Percentiles rank a stretch among this genome's conserved stretches.
phyloP scores from a whole-genome alignment of 805 yeast species.

The Yarrowia osloensis region DNA sequence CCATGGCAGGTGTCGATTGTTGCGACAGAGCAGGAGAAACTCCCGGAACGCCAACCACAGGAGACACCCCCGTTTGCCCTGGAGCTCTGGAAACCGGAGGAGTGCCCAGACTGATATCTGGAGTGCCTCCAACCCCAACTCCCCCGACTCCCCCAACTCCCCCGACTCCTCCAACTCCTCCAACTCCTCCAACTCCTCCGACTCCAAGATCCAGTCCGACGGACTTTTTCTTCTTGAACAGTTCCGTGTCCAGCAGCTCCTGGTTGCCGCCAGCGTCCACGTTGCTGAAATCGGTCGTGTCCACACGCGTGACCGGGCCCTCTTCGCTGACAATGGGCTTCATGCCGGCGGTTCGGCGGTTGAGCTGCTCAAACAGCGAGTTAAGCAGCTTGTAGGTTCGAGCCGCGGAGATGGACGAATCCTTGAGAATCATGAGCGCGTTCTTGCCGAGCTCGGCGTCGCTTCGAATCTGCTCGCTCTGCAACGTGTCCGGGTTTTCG shows the following conservation, averaged over 20 bases:
- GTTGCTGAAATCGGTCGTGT: constrained; percentile 25
- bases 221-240: constrained; percentile 9
- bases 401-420: constrained; percentile 73
- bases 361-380: constrained; percentile 50
- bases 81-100: not conserved
- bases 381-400: constrained; percentile 79
- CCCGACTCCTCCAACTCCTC: not conserved
- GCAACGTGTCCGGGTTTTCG: constrained; percentile 44
- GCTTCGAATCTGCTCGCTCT: constrained; percentile 51
- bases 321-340: constrained; percentile 18
- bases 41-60: not conserved
- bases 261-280: constrained; percentile 15
- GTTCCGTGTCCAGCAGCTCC: constrained; percentile 1
- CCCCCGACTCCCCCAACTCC: not conserved
- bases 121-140: not conserved
- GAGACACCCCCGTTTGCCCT: not conserved
- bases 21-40: constrained; percentile 5
- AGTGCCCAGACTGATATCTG: not conserved
- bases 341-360: constrained; percentile 34
- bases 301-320: constrained; percentile 17
- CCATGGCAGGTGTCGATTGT: not conserved
- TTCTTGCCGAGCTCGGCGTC: constrained; percentile 84
- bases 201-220: constrained; percentile 6
- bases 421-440: constrained; percentile 69
- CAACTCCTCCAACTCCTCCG: not conserved